Evolutionary conservation across 78 protist genomes (phyloP).

Genomic region (Diacronema lutheri): DNA sequence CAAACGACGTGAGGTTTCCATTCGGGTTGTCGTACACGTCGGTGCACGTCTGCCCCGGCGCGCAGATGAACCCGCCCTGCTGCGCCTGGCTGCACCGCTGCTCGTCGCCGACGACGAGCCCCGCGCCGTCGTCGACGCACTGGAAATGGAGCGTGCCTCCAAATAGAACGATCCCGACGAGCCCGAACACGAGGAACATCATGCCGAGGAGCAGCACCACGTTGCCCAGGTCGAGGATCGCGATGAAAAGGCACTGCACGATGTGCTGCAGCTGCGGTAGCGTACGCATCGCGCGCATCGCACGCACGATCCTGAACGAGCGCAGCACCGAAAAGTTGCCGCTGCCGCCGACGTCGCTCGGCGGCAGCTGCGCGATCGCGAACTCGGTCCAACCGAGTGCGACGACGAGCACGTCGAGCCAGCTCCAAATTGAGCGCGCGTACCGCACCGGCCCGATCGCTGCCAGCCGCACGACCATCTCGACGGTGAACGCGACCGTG

Average conservation of each 20-base stretch:
- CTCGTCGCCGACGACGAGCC: neutral
- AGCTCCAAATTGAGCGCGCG: too few relatives aligned
- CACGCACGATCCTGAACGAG: constrained; percentile 23
- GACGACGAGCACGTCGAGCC: too few relatives aligned
- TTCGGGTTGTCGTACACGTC: neutral
- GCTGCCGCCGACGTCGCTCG: neutral
- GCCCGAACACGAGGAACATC: constrained; percentile 31
- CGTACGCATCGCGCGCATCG: constrained; percentile 49
- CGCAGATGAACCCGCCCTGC: neutral
- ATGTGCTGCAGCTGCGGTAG: constrained; percentile 17
- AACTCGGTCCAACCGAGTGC: too few relatives aligned
- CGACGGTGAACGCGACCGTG: too few relatives aligned
- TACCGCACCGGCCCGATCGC: too few relatives aligned
- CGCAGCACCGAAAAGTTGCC: neutral
- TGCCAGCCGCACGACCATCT: too few relatives aligned
- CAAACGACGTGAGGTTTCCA: neutral
- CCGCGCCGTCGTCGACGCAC: neutral
- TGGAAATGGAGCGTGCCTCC: neutral
- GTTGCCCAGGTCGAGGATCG: constrained; percentile 35
- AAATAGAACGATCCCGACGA: constrained; percentile 32
- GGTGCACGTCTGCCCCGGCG: neutral
- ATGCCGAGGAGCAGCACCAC: constrained; percentile 16
- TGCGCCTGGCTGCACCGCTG: neutral
- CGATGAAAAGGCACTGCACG: neutral
- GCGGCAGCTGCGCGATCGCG: neutral